A percentile compares a stretch with the other conserved stretches of the same genome.
phyloP scores from a whole-genome alignment of 2,329 filamentous ascomycete species.

The Xylariaceae sp. region DNA sequence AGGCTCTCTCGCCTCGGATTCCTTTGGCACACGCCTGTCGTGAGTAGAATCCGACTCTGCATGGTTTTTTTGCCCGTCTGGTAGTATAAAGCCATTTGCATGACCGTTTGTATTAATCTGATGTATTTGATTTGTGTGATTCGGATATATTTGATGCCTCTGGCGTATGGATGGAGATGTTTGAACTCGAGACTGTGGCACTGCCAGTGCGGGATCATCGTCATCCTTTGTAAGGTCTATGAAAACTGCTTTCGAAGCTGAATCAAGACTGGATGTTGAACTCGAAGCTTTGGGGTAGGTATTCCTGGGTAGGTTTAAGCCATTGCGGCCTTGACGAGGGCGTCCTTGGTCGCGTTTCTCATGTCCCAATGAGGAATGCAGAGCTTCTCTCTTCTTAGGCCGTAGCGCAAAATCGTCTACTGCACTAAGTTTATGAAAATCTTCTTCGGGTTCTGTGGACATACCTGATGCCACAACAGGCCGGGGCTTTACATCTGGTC shows the following conservation, averaged over 20 bases:
- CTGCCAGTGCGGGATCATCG: conserved; percentile 11
- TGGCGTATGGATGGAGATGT: not conserved
- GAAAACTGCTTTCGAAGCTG: conserved; percentile 6
- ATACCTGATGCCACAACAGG: conserved; percentile 10
- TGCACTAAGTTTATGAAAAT: conserved; percentile 16
- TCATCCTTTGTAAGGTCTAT: conserved; percentile 25
- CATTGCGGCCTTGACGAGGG: too few relatives aligned
- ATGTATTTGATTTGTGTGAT: too few relatives aligned
- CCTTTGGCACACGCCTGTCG: too few relatives aligned
- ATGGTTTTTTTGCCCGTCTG: too few relatives aligned
- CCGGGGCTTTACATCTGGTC: conserved; percentile 9
- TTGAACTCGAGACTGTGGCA: conserved; percentile 2
- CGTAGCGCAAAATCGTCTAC: conserved; percentile 26
- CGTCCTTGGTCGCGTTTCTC: conserved; percentile 11
- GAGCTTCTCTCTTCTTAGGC: conserved; percentile 18
- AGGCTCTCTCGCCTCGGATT: too few relatives aligned
- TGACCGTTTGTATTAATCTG: too few relatives aligned
- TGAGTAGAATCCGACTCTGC: too few relatives aligned
- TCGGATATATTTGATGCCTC: too few relatives aligned
- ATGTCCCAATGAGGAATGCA: conserved; percentile 10
- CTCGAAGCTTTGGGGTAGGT: too few relatives aligned
- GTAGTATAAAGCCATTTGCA: too few relatives aligned
- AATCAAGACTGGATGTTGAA: too few relatives aligned
- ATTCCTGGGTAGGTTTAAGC: too few relatives aligned
- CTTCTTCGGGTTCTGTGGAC: conserved; percentile 13